Evolutionary conservation across 768 basidiomycete species (phyloP).

Genomic region (Lactarius sp.): DNA sequence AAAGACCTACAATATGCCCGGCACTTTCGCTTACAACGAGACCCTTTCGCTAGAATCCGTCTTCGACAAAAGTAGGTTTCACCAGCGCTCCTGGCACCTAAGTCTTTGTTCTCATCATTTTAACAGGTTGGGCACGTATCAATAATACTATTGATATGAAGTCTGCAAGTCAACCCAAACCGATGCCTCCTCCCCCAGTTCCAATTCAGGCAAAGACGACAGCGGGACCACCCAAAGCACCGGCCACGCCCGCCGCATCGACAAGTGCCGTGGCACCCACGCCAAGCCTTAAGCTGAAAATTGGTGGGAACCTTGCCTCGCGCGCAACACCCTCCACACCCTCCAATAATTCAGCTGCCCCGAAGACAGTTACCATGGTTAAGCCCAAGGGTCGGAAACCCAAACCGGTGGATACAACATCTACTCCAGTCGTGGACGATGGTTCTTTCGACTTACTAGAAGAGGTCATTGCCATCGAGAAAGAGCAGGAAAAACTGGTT

Average conservation of each 20-base stretch:
- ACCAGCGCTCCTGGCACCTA: neutral
- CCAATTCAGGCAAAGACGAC: slow-evolving; percentile 19
- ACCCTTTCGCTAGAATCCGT: slow-evolving; percentile 70
- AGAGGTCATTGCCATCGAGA: slow-evolving; percentile 76
- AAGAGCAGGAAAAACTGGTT: slow-evolving; percentile 30
- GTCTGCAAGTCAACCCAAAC: slow-evolving; percentile 34
- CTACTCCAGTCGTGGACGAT: slow-evolving; percentile 54
- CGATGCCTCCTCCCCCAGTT: slow-evolving; percentile 23
- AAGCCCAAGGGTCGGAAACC: slow-evolving; percentile 38
- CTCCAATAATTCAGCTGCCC: slow-evolving; percentile 21
- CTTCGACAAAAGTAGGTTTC: slow-evolving; percentile 75
- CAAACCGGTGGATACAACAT: slow-evolving; percentile 44
- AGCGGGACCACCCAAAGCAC: slow-evolving; percentile 1
- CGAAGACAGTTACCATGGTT: slow-evolving; percentile 9
- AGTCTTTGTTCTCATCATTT: slow-evolving; percentile 2
- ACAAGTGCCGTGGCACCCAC: slow-evolving; percentile 31
- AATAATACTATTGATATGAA: slow-evolving; percentile 75
- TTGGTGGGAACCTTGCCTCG: slow-evolving; percentile 28
- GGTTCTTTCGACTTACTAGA: slow-evolving; percentile 78
- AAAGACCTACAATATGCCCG: slow-evolving; percentile 72
- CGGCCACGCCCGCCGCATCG: slow-evolving; percentile 1
- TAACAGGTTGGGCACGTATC: slow-evolving; percentile 79
- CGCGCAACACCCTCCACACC: slow-evolving; percentile 24
- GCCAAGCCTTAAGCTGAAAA: slow-evolving; percentile 33
- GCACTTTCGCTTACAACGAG: slow-evolving; percentile 69